These are phyloP conservation scores for Porpolomopsis calyptriformis DNA, from an alignment of 768 basidiomycete genomes.

Conservation along the genomic window DNA sequence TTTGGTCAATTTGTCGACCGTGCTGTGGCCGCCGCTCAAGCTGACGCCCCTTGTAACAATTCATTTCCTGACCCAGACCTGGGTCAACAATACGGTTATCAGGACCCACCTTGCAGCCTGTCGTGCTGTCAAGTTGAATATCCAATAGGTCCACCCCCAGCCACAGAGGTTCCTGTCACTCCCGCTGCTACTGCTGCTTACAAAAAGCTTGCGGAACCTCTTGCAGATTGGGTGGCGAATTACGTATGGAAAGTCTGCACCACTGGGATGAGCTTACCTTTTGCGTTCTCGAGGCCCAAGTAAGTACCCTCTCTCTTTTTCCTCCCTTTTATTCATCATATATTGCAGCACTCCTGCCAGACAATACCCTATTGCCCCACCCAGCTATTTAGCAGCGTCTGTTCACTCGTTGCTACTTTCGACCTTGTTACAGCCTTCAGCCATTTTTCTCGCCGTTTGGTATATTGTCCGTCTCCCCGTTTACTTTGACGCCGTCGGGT, in stretches of 20 bases:
- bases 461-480: slow-evolving; percentile 72
- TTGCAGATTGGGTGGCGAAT: slow-evolving; percentile 68
- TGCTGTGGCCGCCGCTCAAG: slow-evolving; percentile 39
- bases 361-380: slow-evolving; percentile 37
- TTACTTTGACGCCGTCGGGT: slow-evolving; percentile 43
- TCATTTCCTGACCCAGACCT: slow-evolving; percentile 7
- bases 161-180: slow-evolving; percentile 31
- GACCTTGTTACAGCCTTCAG: slow-evolving; percentile 73
- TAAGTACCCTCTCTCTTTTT: slow-evolving; percentile 26
- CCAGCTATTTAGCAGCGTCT: slow-evolving; percentile 43
- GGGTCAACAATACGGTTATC: slow-evolving; percentile 10
- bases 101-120: neutral
- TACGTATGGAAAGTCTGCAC: slow-evolving; percentile 81
- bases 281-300: slow-evolving; percentile 42
- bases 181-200: slow-evolving; percentile 47
- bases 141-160: slow-evolving; percentile 31
- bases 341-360: slow-evolving; percentile 21
- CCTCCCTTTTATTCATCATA: slow-evolving; percentile 1
- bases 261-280: slow-evolving; percentile 52
- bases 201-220: slow-evolving; percentile 64
- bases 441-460: slow-evolving; percentile 69
- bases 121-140: slow-evolving; percentile 14
- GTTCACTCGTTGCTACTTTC: slow-evolving; percentile 68
- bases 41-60: slow-evolving; percentile 2
- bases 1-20: slow-evolving; percentile 70